Base-by-base conservation (phyloP, 2,329 filamentous ascomycete species). In the Colletotrichum sp. region DNA sequence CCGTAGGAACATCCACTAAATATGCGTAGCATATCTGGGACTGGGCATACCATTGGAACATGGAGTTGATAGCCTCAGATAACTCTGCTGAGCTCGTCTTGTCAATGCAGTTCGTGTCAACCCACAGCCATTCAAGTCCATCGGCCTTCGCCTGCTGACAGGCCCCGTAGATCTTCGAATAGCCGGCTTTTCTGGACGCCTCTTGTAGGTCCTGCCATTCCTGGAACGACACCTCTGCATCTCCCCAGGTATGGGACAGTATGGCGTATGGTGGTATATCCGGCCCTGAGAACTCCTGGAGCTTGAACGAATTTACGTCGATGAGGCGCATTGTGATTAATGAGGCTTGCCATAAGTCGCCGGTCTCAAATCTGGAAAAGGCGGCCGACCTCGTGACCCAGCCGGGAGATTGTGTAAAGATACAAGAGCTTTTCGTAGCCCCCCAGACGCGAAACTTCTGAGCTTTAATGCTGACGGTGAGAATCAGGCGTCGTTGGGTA, bases 231-330 rank as follows among this genome's bases (percentile, higher is more conserved):
- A 82, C 80, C 63, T 83, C 82, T 18, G 81, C 81, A 3, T 75
- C 44, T 18, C 74, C 79, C 79, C 81, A 82, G 15, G 81, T 81
- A 66, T 83, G 82, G 12, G 82, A 83, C 16, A 83, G 72, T 44
- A 83, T 82, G 62, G 81, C 81, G 71, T 83, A 83, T 49, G 77
- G 75, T 4, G 82, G 81, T 15, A 79, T 78, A 2, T 21, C 6
- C 1, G 32, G 9, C 13, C 67, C 67, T 4, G 16, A 30, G 9
- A 70, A 70, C 57, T 70, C 67, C 15, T 34, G 8, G 15, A 70
- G 57, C 15, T 39, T 13, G 12, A 63, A 24, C 7, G 28, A 62
- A 15, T 28, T 39, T 26, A 49, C 57, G 24, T 70, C 30, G 32
- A 70, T 62, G 21, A 70, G 67, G 5, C 67, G 52, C 67, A 70